A percentile compares a stretch with the other conserved stretches of the same genome.
phyloP scores from a whole-genome alignment of 1,139 yeast species.

The Meyerozyma smithsonii region DNA sequence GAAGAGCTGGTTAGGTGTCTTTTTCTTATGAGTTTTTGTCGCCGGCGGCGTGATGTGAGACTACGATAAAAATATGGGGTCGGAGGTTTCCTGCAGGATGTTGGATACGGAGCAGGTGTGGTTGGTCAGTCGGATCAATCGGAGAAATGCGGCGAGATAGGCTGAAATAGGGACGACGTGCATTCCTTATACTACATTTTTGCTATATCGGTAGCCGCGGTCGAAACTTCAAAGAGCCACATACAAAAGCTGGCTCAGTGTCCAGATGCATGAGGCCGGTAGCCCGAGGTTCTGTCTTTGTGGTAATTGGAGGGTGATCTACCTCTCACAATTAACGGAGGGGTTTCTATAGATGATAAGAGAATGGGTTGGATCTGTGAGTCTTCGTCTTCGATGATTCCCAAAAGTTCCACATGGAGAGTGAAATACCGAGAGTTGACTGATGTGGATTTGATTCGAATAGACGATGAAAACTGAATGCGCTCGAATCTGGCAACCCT shows the following conservation, averaged over 20 bases:
- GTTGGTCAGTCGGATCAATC: background rate
- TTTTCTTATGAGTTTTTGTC: background rate
- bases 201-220: no score
- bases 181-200: no score
- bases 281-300: conserved; percentile 4
- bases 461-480: conserved; percentile 62
- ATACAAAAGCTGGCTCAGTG: background rate
- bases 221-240: no score
- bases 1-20: background rate
- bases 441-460: conserved; percentile 47
- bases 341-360: conserved; percentile 47
- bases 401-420: conserved; percentile 53
- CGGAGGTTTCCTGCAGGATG: background rate
- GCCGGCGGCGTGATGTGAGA: background rate
- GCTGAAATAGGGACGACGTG: no score
- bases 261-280: background rate
- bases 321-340: conserved; percentile 63
- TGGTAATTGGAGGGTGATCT: conserved; percentile 64
- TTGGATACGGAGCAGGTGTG: background rate
- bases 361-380: conserved; percentile 36
- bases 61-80: conserved; percentile 3
- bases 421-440: conserved; percentile 46
- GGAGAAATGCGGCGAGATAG: no score
- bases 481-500: conserved; percentile 66
- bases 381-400: conserved; percentile 38